Conservation (phyloP, 192 early-diverging fungal genomes). For the Gorgonomyces haynaldii region DNA sequence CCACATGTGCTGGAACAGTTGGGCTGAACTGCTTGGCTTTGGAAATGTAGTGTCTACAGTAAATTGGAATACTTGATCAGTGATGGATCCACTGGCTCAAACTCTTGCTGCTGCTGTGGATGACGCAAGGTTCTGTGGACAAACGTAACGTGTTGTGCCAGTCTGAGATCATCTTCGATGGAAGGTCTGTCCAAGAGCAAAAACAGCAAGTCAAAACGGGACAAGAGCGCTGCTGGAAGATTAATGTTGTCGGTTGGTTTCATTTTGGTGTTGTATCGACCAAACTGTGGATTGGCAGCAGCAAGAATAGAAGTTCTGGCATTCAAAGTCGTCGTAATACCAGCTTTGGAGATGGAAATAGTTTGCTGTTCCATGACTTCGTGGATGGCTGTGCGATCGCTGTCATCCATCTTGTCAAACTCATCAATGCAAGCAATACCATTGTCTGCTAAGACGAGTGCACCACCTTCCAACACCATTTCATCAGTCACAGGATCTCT, state of each 20-base stretch:
- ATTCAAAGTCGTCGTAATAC: constrained; percentile 94
- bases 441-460: constrained; percentile 92
- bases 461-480: constrained; percentile 95
- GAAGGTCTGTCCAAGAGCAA: constrained; percentile 79
- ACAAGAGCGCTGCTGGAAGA: constrained; percentile 84
- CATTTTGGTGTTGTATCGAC: constrained; percentile 72
- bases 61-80: constrained; percentile 53
- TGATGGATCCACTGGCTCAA: constrained; percentile 53
- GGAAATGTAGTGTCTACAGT: constrained; percentile 74
- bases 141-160: constrained; percentile 85
- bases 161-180: constrained; percentile 58
- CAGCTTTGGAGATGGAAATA: constrained; percentile 93
- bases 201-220: constrained; percentile 87
- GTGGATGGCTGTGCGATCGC: constrained; percentile 91
- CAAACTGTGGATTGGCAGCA: constrained; percentile 93
- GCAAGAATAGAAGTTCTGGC: constrained; percentile 91
- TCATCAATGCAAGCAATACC: constrained; percentile 99
- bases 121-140: constrained; percentile 79
- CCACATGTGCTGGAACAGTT: constrained; percentile 58
- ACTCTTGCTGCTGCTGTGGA: constrained; percentile 51
- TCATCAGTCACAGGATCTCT: constrained; percentile 88
- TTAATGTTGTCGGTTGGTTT: constrained; percentile 94
- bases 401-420: constrained; percentile 99
- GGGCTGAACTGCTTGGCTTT: constrained; percentile 64
- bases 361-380: constrained; percentile 99